Base-by-base conservation (phyloP, 495 filamentous ascomycete genomes). In the Talaromyces thailandensis region DNA sequence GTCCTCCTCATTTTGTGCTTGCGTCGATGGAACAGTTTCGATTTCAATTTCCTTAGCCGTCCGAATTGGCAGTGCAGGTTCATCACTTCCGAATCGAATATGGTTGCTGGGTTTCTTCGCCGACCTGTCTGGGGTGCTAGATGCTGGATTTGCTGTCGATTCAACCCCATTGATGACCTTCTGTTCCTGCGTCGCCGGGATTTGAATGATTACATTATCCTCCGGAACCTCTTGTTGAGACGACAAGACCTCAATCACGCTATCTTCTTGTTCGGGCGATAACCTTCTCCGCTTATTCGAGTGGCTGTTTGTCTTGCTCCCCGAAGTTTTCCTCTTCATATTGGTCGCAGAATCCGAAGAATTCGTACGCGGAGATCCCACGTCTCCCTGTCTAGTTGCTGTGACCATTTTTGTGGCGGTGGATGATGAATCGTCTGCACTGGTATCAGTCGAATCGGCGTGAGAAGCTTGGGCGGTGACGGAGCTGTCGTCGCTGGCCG, bases 11-110 rank as follows among this genome's bases (percentile, higher is more conserved):
- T n/a, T 14, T 61, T n/a, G 24, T 8, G 32, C 25, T 61, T n/a
- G 24, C 11, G 24, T 12, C 9, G 21, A 61, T 40, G 66, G 58
- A 45, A 59, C 62, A 56, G 69, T 62, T 43, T 66, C 56, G 11
- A 63, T 62, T 51, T 66, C 56, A 12, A 63, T 68, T 24, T 67
- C 64, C 32, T 76, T 70, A 6, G 56, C 50, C 28, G 64, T 63
- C 31, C 63, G 62, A 32, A 68, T 59, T 32, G 66, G 65, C 1
- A 73, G 69, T 23, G 65, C 68, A 57, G 79, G 73, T 48, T 81
- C 77, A 66, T 82, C 76, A 63, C 75, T 80, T 28, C 65, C 75
- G 40, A 79, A 82, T 59, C 76, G 73, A 45, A 77, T 67, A 63
- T 74, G 77, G 25, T 31, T 58, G 11, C 29, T 45, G 7, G 29